These are phyloP conservation scores for Lumnitzera littorea DNA, from an alignment of 345 rosid species.

Conservation along the genomic window DNA sequence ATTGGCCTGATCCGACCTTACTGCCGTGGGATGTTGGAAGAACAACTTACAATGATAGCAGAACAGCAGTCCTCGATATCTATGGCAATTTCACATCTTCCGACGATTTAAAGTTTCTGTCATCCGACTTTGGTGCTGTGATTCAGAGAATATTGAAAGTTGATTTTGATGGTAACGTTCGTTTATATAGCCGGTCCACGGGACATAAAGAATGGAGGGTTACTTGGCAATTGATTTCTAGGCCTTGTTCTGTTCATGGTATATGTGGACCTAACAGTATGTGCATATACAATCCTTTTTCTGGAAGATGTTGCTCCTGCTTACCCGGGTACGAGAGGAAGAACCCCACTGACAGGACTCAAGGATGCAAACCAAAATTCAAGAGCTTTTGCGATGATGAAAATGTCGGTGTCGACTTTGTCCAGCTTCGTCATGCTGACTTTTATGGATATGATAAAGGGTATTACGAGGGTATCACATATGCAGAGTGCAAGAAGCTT, in stretches of 20 bases:
- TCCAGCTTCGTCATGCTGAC: neutral
- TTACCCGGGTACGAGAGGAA: constrained; percentile 7
- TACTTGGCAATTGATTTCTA: constrained; percentile 11
- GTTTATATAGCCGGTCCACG: constrained; percentile 4
- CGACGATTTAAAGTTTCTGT: constrained; percentile 2
- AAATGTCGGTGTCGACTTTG: neutral
- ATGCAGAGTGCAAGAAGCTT: constrained; percentile 3
- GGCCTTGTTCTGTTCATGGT: constrained; percentile 24
- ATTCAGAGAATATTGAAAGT: constrained; percentile 6
- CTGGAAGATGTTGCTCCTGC: constrained; percentile 21
- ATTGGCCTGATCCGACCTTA: constrained; percentile 22
- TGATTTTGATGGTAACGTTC: constrained; percentile 11
- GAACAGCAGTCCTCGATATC: constrained; percentile 6
- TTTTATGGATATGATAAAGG: constrained; percentile 8
- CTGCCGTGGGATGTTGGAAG: constrained; percentile 16
- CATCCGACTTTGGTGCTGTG: constrained; percentile 3
- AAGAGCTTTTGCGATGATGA: neutral
- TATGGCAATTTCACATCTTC: constrained; percentile 10
- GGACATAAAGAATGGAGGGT: neutral
- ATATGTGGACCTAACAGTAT: constrained; percentile 26
- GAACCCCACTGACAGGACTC: constrained; percentile 11
- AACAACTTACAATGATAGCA: constrained; percentile 17
- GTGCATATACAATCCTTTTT: constrained; percentile 12
- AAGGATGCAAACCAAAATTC: constrained; percentile 19
- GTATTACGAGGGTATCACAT: neutral